Percentiles rank a stretch among this genome's conserved stretches.
These are phyloP conservation scores for Haplosporangium sp. DNA, from an alignment of 371 early-diverging fungal genomes.

Conservation along the genomic window DNA sequence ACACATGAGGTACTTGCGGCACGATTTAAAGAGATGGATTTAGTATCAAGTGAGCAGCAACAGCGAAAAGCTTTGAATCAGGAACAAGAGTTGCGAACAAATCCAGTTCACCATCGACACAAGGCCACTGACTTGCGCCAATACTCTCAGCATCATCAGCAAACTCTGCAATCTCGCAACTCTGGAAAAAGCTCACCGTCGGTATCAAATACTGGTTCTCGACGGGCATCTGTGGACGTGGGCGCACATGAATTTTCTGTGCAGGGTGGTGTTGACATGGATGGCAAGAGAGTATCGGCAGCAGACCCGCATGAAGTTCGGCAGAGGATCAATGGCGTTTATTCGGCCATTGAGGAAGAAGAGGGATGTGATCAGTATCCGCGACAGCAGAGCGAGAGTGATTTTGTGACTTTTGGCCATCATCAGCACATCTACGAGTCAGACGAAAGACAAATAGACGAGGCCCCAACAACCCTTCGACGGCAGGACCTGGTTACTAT, in stretches of 20 bases:
- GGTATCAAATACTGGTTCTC: constrained; percentile 27
- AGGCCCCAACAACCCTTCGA: constrained; percentile 3
- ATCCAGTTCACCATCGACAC: constrained; percentile 48
- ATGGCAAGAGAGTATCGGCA: background rate
- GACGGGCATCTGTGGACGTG: constrained; percentile 31
- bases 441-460: constrained; percentile 4
- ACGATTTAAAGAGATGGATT: constrained; percentile 52
- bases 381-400: background rate
- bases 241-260: background rate
- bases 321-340: background rate
- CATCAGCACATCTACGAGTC: constrained; percentile 44
- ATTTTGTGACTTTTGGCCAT: constrained; percentile 33
- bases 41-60: constrained; percentile 32
- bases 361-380: background rate
- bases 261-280: background rate
- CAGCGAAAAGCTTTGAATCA: constrained; percentile 8
- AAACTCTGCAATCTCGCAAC: constrained; percentile 4
- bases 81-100: constrained; percentile 40
- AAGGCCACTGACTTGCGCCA: constrained; percentile 32
- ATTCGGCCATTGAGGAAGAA: constrained; percentile 20
- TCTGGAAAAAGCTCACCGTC: constrained; percentile 5
- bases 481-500: constrained; percentile 48
- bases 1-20: constrained; percentile 50
- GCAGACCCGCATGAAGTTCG: background rate
- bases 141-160: constrained; percentile 20